These are phyloP conservation scores for Scenedesmus sp. DNA, from an alignment of 163 green algal genomes.

Conservation along the genomic window DNA sequence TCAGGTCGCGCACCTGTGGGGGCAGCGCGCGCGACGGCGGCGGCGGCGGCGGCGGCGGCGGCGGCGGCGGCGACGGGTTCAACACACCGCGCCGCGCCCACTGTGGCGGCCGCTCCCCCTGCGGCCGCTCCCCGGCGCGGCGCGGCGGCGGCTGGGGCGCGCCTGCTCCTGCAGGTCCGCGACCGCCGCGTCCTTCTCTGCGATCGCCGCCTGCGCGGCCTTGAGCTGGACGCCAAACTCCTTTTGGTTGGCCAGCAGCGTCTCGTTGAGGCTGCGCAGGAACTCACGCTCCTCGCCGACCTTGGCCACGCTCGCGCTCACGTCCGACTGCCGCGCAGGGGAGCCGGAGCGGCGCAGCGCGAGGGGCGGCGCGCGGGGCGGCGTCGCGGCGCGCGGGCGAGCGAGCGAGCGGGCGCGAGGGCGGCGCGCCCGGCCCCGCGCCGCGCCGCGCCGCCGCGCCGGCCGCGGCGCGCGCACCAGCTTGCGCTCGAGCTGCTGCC, in stretches of 20 bases:
- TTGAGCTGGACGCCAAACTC: conserved; percentile 58
- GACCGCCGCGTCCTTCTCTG: conserved; percentile 60
- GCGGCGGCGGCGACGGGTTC: too few relatives aligned
- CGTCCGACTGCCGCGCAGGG: conserved; percentile 44
- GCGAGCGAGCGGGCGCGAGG: too few relatives aligned
- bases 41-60: too few relatives aligned
- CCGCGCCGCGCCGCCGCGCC: too few relatives aligned
- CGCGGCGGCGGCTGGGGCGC: background rate
- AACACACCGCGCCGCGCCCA: too few relatives aligned
- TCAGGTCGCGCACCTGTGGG: conserved; percentile 88
- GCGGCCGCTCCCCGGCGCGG: too few relatives aligned
- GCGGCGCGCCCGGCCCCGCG: too few relatives aligned
- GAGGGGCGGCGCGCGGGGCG: too few relatives aligned
- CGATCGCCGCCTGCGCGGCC: conserved; percentile 30
- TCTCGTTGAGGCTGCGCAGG: conserved; percentile 81
- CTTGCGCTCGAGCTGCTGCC: conserved; percentile 54
- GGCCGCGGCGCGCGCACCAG: too few relatives aligned
- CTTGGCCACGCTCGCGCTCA: background rate
- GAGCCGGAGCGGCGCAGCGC: too few relatives aligned
- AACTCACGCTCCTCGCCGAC: conserved; percentile 77
- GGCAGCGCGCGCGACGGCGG: conserved; percentile 34
- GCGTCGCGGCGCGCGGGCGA: too few relatives aligned
- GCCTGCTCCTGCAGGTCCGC: conserved; percentile 75
- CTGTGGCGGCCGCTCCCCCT: too few relatives aligned
- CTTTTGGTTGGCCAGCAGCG: conserved; percentile 83